A percentile compares a stretch with the other conserved stretches of the same genome.
Conservation (phyloP, 2,329 filamentous ascomycete species). For the Ophiostoma populinum region DNA sequence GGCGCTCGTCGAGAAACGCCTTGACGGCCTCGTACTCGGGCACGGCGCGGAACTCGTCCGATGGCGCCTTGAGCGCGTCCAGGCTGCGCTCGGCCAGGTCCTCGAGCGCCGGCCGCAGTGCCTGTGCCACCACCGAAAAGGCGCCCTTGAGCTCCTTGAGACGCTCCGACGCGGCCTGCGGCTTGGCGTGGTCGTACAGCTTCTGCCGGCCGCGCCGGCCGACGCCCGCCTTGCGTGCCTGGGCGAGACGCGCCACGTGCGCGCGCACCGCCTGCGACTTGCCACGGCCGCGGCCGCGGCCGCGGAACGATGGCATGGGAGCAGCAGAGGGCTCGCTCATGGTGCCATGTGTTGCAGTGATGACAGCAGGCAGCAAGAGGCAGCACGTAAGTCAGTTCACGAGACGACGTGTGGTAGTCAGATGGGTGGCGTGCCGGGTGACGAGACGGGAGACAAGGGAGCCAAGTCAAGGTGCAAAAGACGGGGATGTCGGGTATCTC, state of each 20-base stretch:
- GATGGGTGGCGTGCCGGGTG: background rate
- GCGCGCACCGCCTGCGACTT: slow-evolving; percentile 16
- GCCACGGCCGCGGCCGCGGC: slow-evolving; percentile 19
- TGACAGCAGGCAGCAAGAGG: background rate
- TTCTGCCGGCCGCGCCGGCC: slow-evolving; percentile 35
- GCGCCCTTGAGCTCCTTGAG: slow-evolving; percentile 48
- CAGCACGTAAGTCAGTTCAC: background rate
- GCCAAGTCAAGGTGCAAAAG: background rate
- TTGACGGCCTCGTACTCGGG: slow-evolving; percentile 35
- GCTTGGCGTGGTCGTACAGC: slow-evolving; percentile 33
- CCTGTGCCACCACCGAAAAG: slow-evolving; percentile 44
- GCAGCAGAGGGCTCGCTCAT: slow-evolving; percentile 11
- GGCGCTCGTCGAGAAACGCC: slow-evolving; percentile 30
- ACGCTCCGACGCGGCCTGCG: slow-evolving; percentile 43
- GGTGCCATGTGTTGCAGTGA: slow-evolving; percentile 10
- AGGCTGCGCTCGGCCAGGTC: slow-evolving; percentile 46
- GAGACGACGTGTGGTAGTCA: too few species aligned
- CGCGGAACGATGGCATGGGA: slow-evolving; percentile 10
- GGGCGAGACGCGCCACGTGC: slow-evolving; percentile 14
- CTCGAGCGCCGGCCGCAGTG: slow-evolving; percentile 45
- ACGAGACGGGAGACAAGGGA: background rate
- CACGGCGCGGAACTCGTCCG: slow-evolving; percentile 33
- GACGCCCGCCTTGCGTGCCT: slow-evolving; percentile 19
- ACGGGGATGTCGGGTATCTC: too few species aligned
- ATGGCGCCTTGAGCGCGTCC: slow-evolving; percentile 37